Percentiles rank a stretch among this genome's conserved stretches.
Evolutionary conservation across 2,329 filamentous ascomycete genomes (phyloP).

Genomic region (Aspergillus thermomutatus): DNA sequence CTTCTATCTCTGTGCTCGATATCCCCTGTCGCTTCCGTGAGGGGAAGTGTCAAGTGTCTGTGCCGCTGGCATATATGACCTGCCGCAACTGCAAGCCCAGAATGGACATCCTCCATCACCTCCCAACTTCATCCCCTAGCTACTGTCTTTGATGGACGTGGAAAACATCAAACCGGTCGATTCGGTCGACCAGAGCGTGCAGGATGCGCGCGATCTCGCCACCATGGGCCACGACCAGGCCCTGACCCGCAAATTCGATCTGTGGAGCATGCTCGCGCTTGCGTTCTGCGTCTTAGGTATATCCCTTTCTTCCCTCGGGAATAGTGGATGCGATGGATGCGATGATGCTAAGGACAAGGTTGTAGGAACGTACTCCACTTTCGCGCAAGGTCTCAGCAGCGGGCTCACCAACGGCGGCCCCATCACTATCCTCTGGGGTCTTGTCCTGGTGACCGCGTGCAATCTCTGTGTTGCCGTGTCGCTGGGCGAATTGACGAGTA

Average conservation of each 20-base stretch:
- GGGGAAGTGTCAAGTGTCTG: background rate
- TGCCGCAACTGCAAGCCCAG: background rate
- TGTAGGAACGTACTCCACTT: constrained; percentile 55
- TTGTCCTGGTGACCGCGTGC: constrained; percentile 51
- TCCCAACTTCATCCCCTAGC: background rate
- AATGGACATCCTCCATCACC: background rate
- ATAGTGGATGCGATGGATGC: too few relatives aligned
- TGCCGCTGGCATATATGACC: background rate
- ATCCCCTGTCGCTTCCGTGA: background rate
- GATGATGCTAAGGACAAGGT: background rate
- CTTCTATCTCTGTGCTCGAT: background rate
- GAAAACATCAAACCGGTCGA: constrained; percentile 29
- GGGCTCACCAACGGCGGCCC: constrained; percentile 56
- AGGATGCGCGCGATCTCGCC: constrained; percentile 42
- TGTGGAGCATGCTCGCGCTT: constrained; percentile 56
- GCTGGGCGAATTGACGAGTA: constrained; percentile 55
- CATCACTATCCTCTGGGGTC: constrained; percentile 54
- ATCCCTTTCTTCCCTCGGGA: background rate
- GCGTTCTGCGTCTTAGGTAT: constrained; percentile 54
- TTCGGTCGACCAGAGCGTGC: constrained; percentile 32
- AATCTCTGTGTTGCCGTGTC: constrained; percentile 55
- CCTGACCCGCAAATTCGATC: constrained; percentile 48
- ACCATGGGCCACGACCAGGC: constrained; percentile 44
- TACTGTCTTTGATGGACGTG: constrained; percentile 24
- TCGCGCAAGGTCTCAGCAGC: constrained; percentile 52